A percentile compares a stretch with the other conserved stretches of the same genome.
phyloP scores from a whole-genome alignment of 148 eudicot genomes.

The Diospyros lotus region DNA sequence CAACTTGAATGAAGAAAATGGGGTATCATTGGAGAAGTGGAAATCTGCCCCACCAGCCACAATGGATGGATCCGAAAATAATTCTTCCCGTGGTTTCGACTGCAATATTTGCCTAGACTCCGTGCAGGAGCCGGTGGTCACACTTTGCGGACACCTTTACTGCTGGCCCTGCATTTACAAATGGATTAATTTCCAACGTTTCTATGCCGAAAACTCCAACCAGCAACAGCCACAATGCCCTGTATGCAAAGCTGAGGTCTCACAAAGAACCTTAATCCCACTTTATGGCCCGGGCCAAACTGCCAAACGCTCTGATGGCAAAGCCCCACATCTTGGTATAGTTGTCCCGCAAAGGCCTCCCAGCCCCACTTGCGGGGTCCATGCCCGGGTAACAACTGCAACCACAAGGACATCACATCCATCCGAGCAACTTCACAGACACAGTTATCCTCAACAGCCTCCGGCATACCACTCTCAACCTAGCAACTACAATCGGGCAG shows the following conservation, averaged over 20 bases:
- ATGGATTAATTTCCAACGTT: constrained; percentile 54
- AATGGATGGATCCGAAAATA: constrained; percentile 22
- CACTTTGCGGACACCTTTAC: constrained; percentile 87
- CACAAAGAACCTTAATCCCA: constrained; percentile 54
- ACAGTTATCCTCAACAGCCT: constrained; percentile 13
- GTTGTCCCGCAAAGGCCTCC: constrained; percentile 66
- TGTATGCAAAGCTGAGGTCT: constrained; percentile 67
- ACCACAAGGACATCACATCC: constrained; percentile 20
- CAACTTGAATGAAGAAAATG: constrained; percentile 10
- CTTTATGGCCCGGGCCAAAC: constrained; percentile 60
- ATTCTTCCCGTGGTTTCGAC: constrained; percentile 52
- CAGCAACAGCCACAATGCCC: constrained; percentile 63
- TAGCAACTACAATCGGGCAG: constrained; percentile 13
- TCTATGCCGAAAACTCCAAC: constrained; percentile 19
- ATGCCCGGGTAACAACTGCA: constrained; percentile 12
- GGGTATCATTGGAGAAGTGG: constrained; percentile 19
- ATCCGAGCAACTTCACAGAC: constrained; percentile 21
- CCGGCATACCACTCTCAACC: constrained; percentile 16
- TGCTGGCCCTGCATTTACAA: constrained; percentile 96
- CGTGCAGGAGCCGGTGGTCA: constrained; percentile 82
- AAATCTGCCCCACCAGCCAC: constrained; percentile 21
- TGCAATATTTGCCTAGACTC: constrained; percentile 86
- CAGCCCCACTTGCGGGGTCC: constrained; percentile 35
- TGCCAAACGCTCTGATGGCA: constrained; percentile 24
- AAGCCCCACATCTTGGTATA: constrained; percentile 16